A percentile compares a stretch with the other conserved stretches of the same genome.
phyloP scores from a whole-genome alignment of 1,284 basidiomycete genomes.

The Inonotus hispidus region DNA sequence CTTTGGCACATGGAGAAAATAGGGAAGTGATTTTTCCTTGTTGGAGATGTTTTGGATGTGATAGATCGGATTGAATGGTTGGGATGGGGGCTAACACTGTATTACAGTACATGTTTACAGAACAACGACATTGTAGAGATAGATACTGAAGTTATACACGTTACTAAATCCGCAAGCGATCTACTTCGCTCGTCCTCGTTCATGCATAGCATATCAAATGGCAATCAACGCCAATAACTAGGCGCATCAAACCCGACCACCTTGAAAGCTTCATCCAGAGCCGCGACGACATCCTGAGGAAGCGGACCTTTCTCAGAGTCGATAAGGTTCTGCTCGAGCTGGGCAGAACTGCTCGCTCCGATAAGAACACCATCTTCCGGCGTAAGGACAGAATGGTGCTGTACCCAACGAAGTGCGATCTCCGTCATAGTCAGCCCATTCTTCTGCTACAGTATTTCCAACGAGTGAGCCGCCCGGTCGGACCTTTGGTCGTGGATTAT shows the following conservation, averaged over 20 bases:
- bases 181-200: no score
- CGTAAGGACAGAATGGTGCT: slow-evolving; percentile 40
- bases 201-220: no score
- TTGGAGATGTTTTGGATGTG: no score
- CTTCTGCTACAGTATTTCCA: slow-evolving; percentile 30
- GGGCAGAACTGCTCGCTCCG: slow-evolving; percentile 34
- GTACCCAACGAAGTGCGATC: slow-evolving; percentile 40
- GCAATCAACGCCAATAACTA: slow-evolving; percentile 43
- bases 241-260: slow-evolving; percentile 41
- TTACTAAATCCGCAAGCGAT: no score
- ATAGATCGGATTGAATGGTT: no score
- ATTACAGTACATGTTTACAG: no score
- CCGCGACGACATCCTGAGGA: slow-evolving; percentile 43
- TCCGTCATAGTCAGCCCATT: slow-evolving; percentile 37
- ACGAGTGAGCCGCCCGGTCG: neutral
- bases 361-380: slow-evolving; percentile 37
- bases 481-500: neutral
- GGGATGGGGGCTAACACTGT: neutral
- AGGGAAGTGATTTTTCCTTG: neutral
- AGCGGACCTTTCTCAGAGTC: slow-evolving; percentile 45
- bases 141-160: no score
- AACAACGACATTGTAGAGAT: neutral
- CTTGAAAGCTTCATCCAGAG: slow-evolving; percentile 45
- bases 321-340: slow-evolving; percentile 34
- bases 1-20: slow-evolving; percentile 66